These are phyloP conservation scores for Coemansia sp. DNA, from an alignment of 192 early-diverging fungal genomes.

Conservation along the genomic window DNA sequence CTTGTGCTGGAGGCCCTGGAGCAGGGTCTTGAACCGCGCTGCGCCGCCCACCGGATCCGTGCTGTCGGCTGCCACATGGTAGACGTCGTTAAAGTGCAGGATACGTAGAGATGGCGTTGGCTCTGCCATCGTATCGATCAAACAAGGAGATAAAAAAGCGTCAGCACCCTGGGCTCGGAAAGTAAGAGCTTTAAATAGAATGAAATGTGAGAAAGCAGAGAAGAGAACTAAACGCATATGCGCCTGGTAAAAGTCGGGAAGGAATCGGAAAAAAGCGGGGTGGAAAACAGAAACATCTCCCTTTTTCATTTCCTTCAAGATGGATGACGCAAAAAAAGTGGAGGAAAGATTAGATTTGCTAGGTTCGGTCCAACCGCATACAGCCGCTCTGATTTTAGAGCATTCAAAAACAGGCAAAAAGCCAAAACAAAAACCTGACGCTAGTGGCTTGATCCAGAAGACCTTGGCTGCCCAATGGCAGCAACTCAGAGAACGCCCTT, in stretches of 20 bases:
- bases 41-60: conserved; percentile 66
- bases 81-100: conserved; percentile 71
- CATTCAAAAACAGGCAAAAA: conserved; percentile 9
- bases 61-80: conserved; percentile 56
- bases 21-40: conserved; percentile 57
- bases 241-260: not conserved
- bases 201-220: not conserved
- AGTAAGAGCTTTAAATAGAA: not conserved
- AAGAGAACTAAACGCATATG: not conserved
- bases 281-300: not conserved
- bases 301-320: not conserved
- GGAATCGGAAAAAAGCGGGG: not conserved
- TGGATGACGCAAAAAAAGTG: not conserved
- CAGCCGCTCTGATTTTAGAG: not conserved
- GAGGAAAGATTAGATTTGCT: not conserved
- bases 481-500: conserved; percentile 78
- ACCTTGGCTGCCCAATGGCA: too few relatives aligned
- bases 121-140: not conserved
- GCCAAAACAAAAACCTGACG: not conserved
- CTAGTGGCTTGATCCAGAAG: too few relatives aligned
- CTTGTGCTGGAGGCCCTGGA: conserved; percentile 43
- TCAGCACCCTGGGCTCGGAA: not conserved
- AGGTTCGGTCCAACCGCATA: too few relatives aligned
- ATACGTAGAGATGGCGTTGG: conserved; percentile 31
- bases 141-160: not conserved